Conservation (phyloP, 2,329 filamentous ascomycete genomes). For the Aspergillus caelatus region DNA sequence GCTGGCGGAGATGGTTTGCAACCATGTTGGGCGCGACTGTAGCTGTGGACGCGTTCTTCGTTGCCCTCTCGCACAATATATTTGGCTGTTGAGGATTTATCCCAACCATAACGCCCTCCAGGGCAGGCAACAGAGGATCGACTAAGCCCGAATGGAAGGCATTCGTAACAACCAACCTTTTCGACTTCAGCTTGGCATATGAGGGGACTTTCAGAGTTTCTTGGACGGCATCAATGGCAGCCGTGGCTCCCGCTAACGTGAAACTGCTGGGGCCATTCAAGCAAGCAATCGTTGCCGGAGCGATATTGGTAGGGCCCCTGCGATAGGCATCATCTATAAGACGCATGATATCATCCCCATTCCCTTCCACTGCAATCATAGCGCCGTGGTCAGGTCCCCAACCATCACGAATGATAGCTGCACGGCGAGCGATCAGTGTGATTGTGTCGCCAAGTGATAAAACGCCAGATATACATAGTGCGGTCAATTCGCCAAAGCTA, state of each 20-base stretch:
- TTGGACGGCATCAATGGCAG: slow-evolving; percentile 15
- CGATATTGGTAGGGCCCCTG: not conserved
- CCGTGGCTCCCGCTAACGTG: slow-evolving; percentile 25
- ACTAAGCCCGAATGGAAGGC: slow-evolving; percentile 53
- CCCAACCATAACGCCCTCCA: slow-evolving; percentile 30
- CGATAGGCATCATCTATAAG: slow-evolving; percentile 4
- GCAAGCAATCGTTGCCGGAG: slow-evolving; percentile 27
- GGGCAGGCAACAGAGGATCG: slow-evolving; percentile 34
- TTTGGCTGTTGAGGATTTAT: slow-evolving; percentile 33
- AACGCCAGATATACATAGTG: slow-evolving; percentile 34
- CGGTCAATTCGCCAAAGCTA: slow-evolving; percentile 43
- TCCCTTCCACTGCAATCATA: slow-evolving; percentile 40
- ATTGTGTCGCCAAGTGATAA: slow-evolving; percentile 34
- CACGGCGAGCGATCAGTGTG: slow-evolving; percentile 33
- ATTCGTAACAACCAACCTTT: slow-evolving; percentile 50
- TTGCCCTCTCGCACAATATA: slow-evolving; percentile 33
- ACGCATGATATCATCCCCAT: slow-evolving; percentile 12
- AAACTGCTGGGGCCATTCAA: slow-evolving; percentile 27
- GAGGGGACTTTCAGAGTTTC: slow-evolving; percentile 12
- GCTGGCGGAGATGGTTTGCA: slow-evolving; percentile 30
- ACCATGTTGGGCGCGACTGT: slow-evolving; percentile 3
- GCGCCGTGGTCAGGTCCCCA: slow-evolving; percentile 37
- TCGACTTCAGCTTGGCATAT: slow-evolving; percentile 28
- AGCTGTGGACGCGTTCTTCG: slow-evolving; percentile 4
- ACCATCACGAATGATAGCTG: slow-evolving; percentile 30